Conservation (phyloP, 805 yeast species). For the Candida piceae region DNA sequence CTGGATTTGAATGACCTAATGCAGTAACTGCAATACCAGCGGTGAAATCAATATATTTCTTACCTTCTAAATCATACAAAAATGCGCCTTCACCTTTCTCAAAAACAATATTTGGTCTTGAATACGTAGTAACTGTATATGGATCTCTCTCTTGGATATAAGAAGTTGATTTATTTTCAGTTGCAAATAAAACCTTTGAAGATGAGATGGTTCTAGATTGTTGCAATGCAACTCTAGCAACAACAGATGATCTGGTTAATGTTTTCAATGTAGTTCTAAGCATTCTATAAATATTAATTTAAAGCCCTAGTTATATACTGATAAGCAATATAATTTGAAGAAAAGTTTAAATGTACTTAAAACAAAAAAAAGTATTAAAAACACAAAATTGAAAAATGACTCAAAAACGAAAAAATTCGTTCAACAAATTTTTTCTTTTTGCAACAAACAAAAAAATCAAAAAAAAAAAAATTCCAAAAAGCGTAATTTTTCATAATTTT, state of each 20-base stretch:
- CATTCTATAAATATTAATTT: too few relatives aligned
- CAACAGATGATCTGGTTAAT: not conserved
- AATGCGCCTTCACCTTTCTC: slow-evolving; percentile 78
- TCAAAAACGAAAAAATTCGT: too few relatives aligned
- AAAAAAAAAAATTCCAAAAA: slow-evolving; percentile 1
- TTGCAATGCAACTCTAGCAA: too few relatives aligned
- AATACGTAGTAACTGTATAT: slow-evolving; percentile 70
- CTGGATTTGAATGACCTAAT: slow-evolving; percentile 80
- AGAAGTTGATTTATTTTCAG: slow-evolving; percentile 29
- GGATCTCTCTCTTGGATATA: slow-evolving; percentile 43
- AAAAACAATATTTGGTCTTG: slow-evolving; percentile 72
- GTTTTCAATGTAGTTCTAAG: slow-evolving; percentile 2
- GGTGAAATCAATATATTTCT: slow-evolving; percentile 80
- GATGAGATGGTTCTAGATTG: not conserved
- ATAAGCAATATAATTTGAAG: too few relatives aligned
- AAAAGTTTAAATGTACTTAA: too few relatives aligned
- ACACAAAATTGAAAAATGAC: not conserved
- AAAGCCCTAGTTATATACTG: too few relatives aligned
- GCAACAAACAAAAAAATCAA: too few relatives aligned
- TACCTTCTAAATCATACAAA: slow-evolving; percentile 74
- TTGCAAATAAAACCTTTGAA: slow-evolving; percentile 3
- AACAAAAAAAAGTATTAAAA: not conserved
- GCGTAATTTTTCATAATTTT: slow-evolving; percentile 4
- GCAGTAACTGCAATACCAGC: slow-evolving; percentile 98
- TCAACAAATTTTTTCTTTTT: too few relatives aligned